Base-by-base conservation (phyloP, 106 monocot species). In the Acorus gramineus region DNA sequence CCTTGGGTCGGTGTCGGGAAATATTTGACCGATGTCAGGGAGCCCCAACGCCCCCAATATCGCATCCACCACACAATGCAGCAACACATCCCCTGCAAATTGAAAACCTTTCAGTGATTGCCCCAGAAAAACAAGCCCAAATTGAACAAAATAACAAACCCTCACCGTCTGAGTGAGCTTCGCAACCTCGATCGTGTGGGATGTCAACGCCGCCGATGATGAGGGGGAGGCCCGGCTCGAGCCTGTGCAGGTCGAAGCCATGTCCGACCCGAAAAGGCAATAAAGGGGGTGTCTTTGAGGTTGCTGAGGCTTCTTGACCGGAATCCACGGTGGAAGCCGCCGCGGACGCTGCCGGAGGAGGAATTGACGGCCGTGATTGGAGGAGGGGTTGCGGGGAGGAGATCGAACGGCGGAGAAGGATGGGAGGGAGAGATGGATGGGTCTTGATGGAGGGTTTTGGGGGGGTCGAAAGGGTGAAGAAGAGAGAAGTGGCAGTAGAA, bases 51-150 rank as follows among this genome's bases (percentile, higher is more conserved):
- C 96, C 8, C 96, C 96, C 78, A 91, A 67, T 46, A 96, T 91
- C 65, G 96, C 90, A 73, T 96, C 96, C 76, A 96, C 96, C 69
- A 96, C 96, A 54, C 96, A 96, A 74, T 96, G 96, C 54, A 96
- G 75, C 78, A 96, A 69, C 73, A 96, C 96, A 78, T 96, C 96
- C 57, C 96, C 96, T 84, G 67, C 58, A 62, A 2, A 8, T 12
- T 44, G 5, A 47, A 57, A 58, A 28, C 28, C 28, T 28, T 28
- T 28, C 28, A 28, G 28, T 28, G 28, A 28, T 28, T 28, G 28
- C 28, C 12, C 53, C 44, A 44, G 46, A 13, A 54, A 14, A 58
- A 12, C 51, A 55, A 64, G 4, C 55, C 10, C 9, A 59, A 47
- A 11, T 4, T 11, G 45, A 47, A 8, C 6, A 42, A 61, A 69